Conservation (phyloP, 441 rosid species). For the Geranium incanum region DNA sequence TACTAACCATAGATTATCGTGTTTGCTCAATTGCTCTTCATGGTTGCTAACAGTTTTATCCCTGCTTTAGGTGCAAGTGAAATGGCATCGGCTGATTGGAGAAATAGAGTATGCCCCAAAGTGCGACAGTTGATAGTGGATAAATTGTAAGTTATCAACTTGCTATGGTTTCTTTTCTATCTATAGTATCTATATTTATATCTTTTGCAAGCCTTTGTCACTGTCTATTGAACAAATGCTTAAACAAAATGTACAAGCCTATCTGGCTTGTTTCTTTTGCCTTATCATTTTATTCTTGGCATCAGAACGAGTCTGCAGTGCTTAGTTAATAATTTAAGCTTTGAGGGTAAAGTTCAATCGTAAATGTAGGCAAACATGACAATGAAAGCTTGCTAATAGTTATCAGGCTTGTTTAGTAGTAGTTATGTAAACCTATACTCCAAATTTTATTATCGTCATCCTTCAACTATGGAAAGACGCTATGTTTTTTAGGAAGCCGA, state of each 20-base stretch:
- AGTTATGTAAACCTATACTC: background rate
- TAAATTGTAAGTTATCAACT: background rate
- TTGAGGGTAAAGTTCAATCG: too few species aligned
- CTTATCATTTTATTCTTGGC: background rate
- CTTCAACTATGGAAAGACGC: background rate
- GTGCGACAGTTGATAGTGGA: background rate
- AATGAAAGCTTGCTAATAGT: background rate
- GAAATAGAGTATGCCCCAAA: background rate
- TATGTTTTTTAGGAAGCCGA: background rate
- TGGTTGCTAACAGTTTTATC: background rate
- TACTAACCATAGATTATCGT: too few species aligned
- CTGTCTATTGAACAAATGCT: background rate
- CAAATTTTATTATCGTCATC: background rate
- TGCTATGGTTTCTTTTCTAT: background rate
- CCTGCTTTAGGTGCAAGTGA: background rate
- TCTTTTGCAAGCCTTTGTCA: background rate
- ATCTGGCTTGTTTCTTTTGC: background rate
- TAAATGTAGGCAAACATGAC: background rate
- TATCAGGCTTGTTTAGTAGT: background rate
- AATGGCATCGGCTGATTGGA: background rate
- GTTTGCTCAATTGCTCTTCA: background rate
- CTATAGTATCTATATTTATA: background rate
- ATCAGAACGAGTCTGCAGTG: background rate
- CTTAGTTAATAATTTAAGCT: background rate
- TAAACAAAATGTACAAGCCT: background rate